A percentile compares a stretch with the other conserved stretches of the same genome.
phyloP scores from a whole-genome alignment of 2,329 filamentous ascomycete genomes.

The Colletotrichum cereale region DNA sequence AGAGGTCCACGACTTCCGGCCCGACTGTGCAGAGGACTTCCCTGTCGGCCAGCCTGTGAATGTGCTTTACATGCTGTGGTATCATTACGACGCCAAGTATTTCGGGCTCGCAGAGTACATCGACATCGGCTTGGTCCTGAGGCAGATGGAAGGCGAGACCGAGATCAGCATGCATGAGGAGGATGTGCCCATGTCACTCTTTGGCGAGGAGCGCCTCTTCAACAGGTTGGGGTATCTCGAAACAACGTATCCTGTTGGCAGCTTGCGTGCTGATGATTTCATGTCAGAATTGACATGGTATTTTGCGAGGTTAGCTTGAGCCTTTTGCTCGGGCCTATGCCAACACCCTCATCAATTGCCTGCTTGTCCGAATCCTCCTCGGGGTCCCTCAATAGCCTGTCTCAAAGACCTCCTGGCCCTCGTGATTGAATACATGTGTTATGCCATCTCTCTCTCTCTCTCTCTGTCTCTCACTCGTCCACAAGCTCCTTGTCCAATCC shows the following conservation, averaged over 20 bases:
- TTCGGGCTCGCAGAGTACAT: not conserved
- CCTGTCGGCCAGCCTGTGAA: not conserved
- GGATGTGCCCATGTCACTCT: not conserved
- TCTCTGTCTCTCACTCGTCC: too few species aligned
- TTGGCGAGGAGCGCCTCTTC: not conserved
- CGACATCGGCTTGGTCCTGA: conserved; percentile 2
- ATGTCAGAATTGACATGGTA: not conserved
- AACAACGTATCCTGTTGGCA: conserved; percentile 11
- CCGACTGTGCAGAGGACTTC: conserved; percentile 17
- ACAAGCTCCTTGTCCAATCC: not conserved
- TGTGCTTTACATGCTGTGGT: conserved; percentile 14
- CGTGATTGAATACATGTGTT: too few species aligned
- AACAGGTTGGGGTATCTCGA: conserved; percentile 18
- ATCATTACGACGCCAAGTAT: conserved; percentile 10
- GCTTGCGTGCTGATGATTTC: not conserved
- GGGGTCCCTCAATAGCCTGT: not conserved
- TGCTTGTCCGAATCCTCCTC: too few species aligned
- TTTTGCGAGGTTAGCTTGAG: not conserved
- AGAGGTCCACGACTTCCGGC: conserved; percentile 9
- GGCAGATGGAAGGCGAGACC: conserved; percentile 12
- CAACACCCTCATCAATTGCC: not conserved
- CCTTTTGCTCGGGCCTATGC: too few species aligned
- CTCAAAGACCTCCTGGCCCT: not conserved
- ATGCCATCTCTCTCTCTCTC: not conserved
- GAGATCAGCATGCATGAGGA: not conserved